These are phyloP conservation scores for Paramyrothecium sp. DNA, from an alignment of 2,329 filamentous ascomycete genomes.

Conservation along the genomic window DNA sequence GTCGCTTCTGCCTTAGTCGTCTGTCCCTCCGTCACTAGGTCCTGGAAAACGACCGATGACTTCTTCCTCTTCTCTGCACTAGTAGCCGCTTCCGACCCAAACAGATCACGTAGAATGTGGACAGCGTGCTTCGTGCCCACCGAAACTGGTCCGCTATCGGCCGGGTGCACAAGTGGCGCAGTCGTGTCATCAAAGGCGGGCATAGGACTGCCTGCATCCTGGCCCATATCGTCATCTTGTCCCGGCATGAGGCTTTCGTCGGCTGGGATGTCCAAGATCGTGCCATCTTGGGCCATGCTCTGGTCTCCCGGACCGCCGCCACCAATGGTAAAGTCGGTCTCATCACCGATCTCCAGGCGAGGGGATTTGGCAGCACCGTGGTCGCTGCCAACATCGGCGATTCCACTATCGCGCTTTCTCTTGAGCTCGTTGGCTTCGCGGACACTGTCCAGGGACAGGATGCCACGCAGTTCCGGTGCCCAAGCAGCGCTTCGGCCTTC, in stretches of 20 bases:
- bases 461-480: constrained; percentile 90
- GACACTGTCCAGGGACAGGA: constrained; percentile 83
- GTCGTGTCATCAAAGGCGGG: constrained; percentile 79
- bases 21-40: constrained; percentile 77
- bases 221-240: constrained; percentile 46
- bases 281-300: constrained; percentile 57
- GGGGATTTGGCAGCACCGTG: constrained; percentile 66
- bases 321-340: constrained; percentile 51
- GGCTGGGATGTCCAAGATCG: constrained; percentile 63
- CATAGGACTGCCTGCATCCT: constrained; percentile 42
- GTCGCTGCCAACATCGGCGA: constrained; percentile 74
- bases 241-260: constrained; percentile 48
- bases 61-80: constrained; percentile 73
- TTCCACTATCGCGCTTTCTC: constrained; percentile 87
- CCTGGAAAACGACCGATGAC: constrained; percentile 81
- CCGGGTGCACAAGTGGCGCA: constrained; percentile 72
- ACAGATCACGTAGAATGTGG: constrained; percentile 85
- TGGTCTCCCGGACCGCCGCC: constrained; percentile 53
- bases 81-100: constrained; percentile 70
- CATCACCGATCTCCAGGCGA: constrained; percentile 66
- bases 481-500: constrained; percentile 76
- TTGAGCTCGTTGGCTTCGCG: constrained; percentile 79
- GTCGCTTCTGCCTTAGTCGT: constrained; percentile 89
- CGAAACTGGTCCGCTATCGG: constrained; percentile 83
- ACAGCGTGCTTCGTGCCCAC: constrained; percentile 94